Evolutionary conservation across 1,284 basidiomycete genomes (phyloP).

Genomic region (Apiotrichum mycotoxinovorans): DNA sequence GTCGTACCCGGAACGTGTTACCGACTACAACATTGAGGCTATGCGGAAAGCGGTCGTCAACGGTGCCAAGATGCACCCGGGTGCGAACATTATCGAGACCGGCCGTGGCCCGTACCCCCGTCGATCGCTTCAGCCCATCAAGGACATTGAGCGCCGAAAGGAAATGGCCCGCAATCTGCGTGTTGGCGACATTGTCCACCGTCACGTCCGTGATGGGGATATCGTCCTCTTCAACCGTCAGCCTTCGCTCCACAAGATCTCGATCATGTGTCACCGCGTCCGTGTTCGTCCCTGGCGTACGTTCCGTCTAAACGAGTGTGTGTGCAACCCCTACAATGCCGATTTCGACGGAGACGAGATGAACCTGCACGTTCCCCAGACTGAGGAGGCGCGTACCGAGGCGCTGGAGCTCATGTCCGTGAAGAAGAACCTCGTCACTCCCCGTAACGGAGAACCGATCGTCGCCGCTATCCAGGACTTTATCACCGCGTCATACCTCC

Average conservation of each 20-base stretch:
- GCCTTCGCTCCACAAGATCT: constrained; percentile 95
- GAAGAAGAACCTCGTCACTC: constrained; percentile 95
- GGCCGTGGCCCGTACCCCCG: constrained; percentile 23
- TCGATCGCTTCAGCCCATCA: constrained; percentile 28
- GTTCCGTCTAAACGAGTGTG: constrained; percentile 97
- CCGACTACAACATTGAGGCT: constrained; percentile 79
- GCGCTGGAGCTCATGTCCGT: constrained; percentile 97
- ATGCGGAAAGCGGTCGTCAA: constrained; percentile 79
- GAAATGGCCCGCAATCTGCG: constrained; percentile 41
- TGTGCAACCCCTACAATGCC: constrained; percentile 98
- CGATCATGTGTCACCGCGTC: constrained; percentile 97
- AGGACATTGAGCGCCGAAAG: constrained; percentile 36
- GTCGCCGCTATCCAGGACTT: constrained; percentile 98
- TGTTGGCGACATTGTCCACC: constrained; percentile 49
- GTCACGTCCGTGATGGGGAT: constrained; percentile 91
- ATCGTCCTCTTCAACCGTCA: constrained; percentile 98
- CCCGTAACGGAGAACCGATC: constrained; percentile 95
- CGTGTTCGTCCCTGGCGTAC: constrained; percentile 92
- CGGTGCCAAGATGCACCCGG: constrained; percentile 88
- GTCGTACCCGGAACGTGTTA: constrained; percentile 95
- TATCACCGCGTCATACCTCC: constrained; percentile 93
- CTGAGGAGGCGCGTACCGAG: constrained; percentile 96
- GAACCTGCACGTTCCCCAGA: constrained; percentile 99
- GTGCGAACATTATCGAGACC: constrained; percentile 86
- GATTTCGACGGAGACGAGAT: constrained; percentile 99